Conservation (phyloP, 2,329 filamentous ascomycete genomes). For the Ophiostoma sp. region DNA sequence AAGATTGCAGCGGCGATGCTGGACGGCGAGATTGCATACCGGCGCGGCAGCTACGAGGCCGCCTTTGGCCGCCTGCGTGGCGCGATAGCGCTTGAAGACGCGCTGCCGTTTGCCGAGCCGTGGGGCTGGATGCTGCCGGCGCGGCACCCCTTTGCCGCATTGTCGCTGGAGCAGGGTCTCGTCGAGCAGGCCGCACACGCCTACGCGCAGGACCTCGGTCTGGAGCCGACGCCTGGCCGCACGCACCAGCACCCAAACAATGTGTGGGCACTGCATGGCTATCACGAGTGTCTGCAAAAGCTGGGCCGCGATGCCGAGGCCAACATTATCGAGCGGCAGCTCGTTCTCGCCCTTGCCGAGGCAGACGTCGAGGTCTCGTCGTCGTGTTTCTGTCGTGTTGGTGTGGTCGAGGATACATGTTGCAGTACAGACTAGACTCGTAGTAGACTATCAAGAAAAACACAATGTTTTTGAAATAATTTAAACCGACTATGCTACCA, state of each 20-base stretch:
- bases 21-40: slow-evolving; percentile 55
- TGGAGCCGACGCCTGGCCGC: slow-evolving; percentile 30
- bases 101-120: slow-evolving; percentile 51
- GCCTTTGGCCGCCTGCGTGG: slow-evolving; percentile 47
- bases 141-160: slow-evolving; percentile 51
- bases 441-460: no score
- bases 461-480: neutral
- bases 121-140: slow-evolving; percentile 58
- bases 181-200: slow-evolving; percentile 41
- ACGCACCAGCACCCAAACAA: slow-evolving; percentile 51
- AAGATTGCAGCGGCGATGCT: slow-evolving; percentile 46
- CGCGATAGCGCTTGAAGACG: slow-evolving; percentile 47
- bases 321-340: slow-evolving; percentile 13
- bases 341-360: slow-evolving; percentile 10
- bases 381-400: slow-evolving; percentile 36
- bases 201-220: slow-evolving; percentile 44
- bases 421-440: slow-evolving; percentile 13
- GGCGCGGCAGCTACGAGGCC: slow-evolving; percentile 43
- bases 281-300: slow-evolving; percentile 50
- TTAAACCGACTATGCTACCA: no score
- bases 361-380: slow-evolving; percentile 35
- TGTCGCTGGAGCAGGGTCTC: slow-evolving; percentile 49
- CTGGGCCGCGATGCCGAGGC: slow-evolving; percentile 34
- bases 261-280: slow-evolving; percentile 56
- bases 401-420: neutral